Evolutionary conservation across 1,139 yeast genomes (phyloP), one percentile per base, ranked within the genome.

Genomic region (Suhomyces wounanorum): DNA sequence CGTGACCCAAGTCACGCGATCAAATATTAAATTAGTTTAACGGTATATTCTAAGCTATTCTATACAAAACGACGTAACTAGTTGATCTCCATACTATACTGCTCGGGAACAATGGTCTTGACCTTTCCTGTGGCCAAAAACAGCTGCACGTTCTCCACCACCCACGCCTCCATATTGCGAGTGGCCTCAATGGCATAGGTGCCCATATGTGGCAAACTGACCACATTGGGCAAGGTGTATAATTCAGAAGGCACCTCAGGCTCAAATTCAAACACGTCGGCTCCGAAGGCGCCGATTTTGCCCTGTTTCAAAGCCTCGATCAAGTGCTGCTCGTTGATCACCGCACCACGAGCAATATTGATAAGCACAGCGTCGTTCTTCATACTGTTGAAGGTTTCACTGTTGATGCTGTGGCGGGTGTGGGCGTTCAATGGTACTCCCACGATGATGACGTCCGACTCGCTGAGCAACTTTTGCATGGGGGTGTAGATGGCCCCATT

Each of bases 181-280:
- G 80, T 72, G 2, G 88, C 81, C 63, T 83, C 87, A 43, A 68
- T 65, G 1, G 94, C 77, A 65, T 82, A 84, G 0, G 96, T 89
- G 30, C 96, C 96, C 85, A 87, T 82, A 65, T 90, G 96, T 17
- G 96, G 96, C 58, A 86, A 73, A 40, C 86, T 77, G 11, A 85
- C 75, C 14, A 84, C 89, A 53, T 83, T 81, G 4, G 83, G 82
- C 59, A 81, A 64, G 16, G 73, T 71, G 45, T 79, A 69, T 53
- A 87, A 70, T 53, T 85, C 89, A 59, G 75, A 67, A 36, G 85
- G 77, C 17, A 83, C 84, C 55, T 81, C 60, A 8, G 98, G 98
- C 70, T 92, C 97, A 57, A 78, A 71, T 64, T 89, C 96, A 68
- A 83, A 87, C 33, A 91, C 97, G 65, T 91, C 97, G 40, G 91